A percentile compares a stretch with the other conserved stretches of the same genome.
phyloP scores from a whole-genome alignment of 768 basidiomycete genomes.

The Leccinum obscurum region DNA sequence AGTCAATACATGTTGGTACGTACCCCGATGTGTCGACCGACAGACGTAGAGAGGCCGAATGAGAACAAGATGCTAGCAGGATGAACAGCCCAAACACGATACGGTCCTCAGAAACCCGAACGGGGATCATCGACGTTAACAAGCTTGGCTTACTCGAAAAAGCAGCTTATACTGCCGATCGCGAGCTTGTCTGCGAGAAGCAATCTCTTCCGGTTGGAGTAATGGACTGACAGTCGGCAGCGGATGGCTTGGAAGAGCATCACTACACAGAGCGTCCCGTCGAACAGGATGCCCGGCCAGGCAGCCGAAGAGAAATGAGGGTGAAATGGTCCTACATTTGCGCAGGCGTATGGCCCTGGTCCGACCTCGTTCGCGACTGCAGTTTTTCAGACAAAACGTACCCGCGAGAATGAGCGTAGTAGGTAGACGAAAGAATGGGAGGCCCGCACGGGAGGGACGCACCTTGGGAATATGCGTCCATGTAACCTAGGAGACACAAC shows the following conservation, averaged over 20 bases:
- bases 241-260: constrained; percentile 8
- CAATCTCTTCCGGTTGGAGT: neutral
- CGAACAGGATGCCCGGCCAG: constrained; percentile 11
- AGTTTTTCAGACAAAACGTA: neutral
- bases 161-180: constrained; percentile 17
- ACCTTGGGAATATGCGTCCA: constrained; percentile 8
- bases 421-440: neutral
- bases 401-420: neutral
- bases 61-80: too few species aligned
- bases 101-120: too few species aligned
- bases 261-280: constrained; percentile 9
- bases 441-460: neutral
- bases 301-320: constrained; percentile 6
- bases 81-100: too few species aligned
- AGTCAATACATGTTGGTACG: too few species aligned
- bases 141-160: constrained; percentile 12
- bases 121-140: neutral
- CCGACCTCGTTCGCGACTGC: constrained; percentile 12
- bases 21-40: too few species aligned
- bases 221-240: neutral
- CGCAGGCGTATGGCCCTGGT: constrained; percentile 6
- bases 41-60: too few species aligned
- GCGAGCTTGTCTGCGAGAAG: constrained; percentile 10
- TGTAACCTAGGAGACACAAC: neutral
- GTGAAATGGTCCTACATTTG: neutral